Conservation (phyloP, 352 stramenopile species). For the Phytophthora syringae region DNA sequence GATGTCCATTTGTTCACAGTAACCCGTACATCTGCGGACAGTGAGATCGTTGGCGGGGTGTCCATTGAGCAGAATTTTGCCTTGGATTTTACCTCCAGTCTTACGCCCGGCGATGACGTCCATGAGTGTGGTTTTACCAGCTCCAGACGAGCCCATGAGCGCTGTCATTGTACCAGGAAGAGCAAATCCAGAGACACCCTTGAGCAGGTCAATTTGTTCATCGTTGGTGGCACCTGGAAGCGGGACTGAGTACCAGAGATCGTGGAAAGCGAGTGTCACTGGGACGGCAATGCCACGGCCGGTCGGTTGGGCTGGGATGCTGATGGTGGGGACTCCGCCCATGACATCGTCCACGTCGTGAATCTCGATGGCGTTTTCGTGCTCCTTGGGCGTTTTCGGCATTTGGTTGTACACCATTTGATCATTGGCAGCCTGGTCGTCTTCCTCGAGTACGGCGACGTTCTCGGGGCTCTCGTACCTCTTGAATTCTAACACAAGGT, state of each 20-base stretch:
- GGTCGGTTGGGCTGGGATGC: constrained; percentile 13
- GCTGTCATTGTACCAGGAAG: constrained; percentile 53
- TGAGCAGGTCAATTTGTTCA: constrained; percentile 47
- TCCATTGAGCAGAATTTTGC: constrained; percentile 89
- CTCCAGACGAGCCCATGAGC: constrained; percentile 61
- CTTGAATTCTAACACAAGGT: constrained; percentile 24
- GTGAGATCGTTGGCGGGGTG: constrained; percentile 48
- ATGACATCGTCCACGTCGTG: constrained; percentile 15
- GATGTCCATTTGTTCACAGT: constrained; percentile 24
- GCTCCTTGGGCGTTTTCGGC: constrained; percentile 25
- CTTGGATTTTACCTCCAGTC: constrained; percentile 41
- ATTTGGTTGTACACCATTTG: constrained; percentile 29
- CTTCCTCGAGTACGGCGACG: constrained; percentile 25
- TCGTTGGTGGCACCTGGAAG: constrained; percentile 30
- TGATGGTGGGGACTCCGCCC: constrained; percentile 25
- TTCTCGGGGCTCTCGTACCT: constrained; percentile 32
- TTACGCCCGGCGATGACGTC: constrained; percentile 33
- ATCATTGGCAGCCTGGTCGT: constrained; percentile 10
- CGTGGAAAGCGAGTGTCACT: constrained; percentile 43
- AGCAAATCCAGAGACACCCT: constrained; percentile 49
- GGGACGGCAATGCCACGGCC: constrained; percentile 33
- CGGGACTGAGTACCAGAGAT: constrained; percentile 53
- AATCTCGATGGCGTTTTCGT: constrained; percentile 25
- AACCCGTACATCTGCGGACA: constrained; percentile 28
- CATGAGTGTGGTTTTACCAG: constrained; percentile 68